Evolutionary conservation across 2,329 filamentous ascomycete species (phyloP).

Genomic region (Cercospora berteroae): DNA sequence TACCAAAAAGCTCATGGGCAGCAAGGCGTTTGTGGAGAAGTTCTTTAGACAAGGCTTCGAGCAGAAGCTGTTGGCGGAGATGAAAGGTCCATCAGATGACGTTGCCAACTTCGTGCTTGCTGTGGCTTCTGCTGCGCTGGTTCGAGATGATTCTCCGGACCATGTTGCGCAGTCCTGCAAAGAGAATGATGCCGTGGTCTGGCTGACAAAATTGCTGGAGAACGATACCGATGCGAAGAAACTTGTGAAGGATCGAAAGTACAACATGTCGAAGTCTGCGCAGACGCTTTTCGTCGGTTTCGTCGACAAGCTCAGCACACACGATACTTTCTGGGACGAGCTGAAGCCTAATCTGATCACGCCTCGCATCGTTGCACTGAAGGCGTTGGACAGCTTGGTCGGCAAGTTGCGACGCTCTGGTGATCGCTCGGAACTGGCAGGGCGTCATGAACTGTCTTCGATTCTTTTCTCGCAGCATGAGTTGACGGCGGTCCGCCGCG

Average conservation of each 20-base stretch:
- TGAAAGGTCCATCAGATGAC: conserved; percentile 47
- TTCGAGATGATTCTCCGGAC: conserved; percentile 59
- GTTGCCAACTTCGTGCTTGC: conserved; percentile 61
- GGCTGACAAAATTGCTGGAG: conserved; percentile 58
- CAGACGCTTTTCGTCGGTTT: conserved; percentile 58
- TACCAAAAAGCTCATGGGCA: conserved; percentile 53
- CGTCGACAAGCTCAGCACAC: conserved; percentile 41
- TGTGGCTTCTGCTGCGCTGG: conserved; percentile 62
- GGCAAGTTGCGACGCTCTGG: conserved; percentile 48
- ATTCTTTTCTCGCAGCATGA: conserved; percentile 23
- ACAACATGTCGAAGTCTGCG: conserved; percentile 66
- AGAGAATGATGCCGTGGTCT: conserved; percentile 22
- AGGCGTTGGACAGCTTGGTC: conserved; percentile 60
- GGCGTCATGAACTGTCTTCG: conserved; percentile 24
- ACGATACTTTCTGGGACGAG: conserved; percentile 61
- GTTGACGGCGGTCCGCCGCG: conserved; percentile 10
- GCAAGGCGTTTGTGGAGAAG: conserved; percentile 61
- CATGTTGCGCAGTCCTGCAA: conserved; percentile 58
- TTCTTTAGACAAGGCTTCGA: conserved; percentile 75
- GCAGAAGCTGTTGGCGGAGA: conserved; percentile 62
- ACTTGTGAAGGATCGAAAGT: conserved; percentile 63
- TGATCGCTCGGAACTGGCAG: conserved; percentile 51
- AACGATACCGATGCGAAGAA: conserved; percentile 47
- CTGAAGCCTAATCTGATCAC: conserved; percentile 54
- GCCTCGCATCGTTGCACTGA: conserved; percentile 62